A percentile compares a stretch with the other conserved stretches of the same genome.
Conservation (phyloP, 2,329 filamentous ascomycete genomes). For the Trichoderma asperellum region DNA sequence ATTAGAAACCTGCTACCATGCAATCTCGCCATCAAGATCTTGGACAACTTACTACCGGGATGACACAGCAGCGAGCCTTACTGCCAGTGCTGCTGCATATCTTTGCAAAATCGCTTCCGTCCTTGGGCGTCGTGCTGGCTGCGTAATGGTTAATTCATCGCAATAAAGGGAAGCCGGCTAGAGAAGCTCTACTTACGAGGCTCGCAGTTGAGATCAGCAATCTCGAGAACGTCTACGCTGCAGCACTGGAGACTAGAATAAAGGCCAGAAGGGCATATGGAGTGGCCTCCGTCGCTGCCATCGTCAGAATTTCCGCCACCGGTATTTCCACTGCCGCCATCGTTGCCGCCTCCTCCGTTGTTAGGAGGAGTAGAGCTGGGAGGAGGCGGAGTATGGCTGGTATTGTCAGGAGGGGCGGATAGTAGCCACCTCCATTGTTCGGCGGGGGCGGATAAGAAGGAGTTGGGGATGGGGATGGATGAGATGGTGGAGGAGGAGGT, state of each 20-base stretch:
- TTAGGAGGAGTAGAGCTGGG: not conserved
- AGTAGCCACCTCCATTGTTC: not conserved
- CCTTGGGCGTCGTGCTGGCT: not conserved
- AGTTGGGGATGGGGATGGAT: not conserved
- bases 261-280: not conserved
- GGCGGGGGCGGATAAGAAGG: not conserved
- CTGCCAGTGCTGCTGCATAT: not conserved
- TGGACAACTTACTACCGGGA: conserved; percentile 21
- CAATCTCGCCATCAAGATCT: not conserved
- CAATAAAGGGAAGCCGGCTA: not conserved
- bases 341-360: not conserved
- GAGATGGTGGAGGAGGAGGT: not conserved
- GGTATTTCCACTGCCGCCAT: not conserved
- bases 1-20: not conserved
- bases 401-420: not conserved
- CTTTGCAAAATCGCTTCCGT: not conserved
- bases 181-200: conserved; percentile 14
- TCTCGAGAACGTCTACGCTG: not conserved
- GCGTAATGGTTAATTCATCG: not conserved
- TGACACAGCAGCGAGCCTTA: conserved; percentile 11
- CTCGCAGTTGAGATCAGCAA: conserved; percentile 16
- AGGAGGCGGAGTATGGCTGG: not conserved
- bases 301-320: not conserved
- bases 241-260: conserved; percentile 23
- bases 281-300: not conserved